phyloP scores from a whole-genome alignment of 164 flowering plant species.

The Magnolia officinalis region DNA sequence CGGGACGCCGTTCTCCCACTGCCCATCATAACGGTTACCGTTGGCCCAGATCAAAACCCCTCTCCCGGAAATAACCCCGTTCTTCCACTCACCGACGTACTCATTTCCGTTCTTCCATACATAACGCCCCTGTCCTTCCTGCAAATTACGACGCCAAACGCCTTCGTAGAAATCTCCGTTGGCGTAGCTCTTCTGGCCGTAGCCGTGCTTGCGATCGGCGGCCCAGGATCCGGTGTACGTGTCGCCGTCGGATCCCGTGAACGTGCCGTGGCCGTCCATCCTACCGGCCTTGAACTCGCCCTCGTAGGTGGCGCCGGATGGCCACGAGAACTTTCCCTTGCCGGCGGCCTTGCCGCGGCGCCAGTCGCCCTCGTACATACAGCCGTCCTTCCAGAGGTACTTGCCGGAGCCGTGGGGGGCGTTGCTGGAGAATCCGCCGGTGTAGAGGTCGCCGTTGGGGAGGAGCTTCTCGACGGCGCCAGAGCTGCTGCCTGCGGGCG shows the following conservation, averaged over 20 bases:
- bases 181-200: slow-evolving; percentile 18
- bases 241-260: slow-evolving; percentile 20
- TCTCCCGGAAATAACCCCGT: slow-evolving; percentile 33
- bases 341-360: slow-evolving; percentile 68
- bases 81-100: slow-evolving; percentile 42
- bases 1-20: slow-evolving; percentile 42
- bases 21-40: slow-evolving; percentile 40
- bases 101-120: slow-evolving; percentile 35
- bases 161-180: slow-evolving; percentile 23
- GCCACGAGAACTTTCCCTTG: slow-evolving; percentile 81
- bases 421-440: slow-evolving; percentile 68
- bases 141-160: slow-evolving; percentile 15
- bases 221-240: slow-evolving; percentile 19
- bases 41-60: slow-evolving; percentile 40
- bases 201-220: slow-evolving; percentile 20
- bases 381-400: slow-evolving; percentile 90
- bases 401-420: slow-evolving; percentile 82
- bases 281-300: slow-evolving; percentile 41
- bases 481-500: slow-evolving; percentile 5
- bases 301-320: slow-evolving; percentile 83
- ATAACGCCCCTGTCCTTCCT: slow-evolving; percentile 28
- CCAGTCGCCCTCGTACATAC: slow-evolving; percentile 95
- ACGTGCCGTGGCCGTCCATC: slow-evolving; percentile 26
- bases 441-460: slow-evolving; percentile 80
- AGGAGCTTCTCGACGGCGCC: slow-evolving; percentile 45